A percentile compares a stretch with the other conserved stretches of the same genome.
Evolutionary conservation across 352 stramenopile species (phyloP).

Genomic region (Pilasporangium apinafurcum): DNA sequence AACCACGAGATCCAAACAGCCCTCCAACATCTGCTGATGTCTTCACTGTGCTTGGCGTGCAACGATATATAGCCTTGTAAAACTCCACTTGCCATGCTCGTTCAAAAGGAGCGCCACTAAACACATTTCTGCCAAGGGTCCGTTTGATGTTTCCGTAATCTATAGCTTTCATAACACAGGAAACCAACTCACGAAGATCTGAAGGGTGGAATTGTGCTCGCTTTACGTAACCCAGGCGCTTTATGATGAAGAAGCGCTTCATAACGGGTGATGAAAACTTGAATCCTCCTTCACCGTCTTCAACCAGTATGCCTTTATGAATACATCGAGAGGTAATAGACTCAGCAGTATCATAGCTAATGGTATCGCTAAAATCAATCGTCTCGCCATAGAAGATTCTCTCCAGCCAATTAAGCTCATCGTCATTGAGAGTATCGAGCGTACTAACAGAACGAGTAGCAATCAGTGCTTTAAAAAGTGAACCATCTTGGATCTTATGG

Average conservation of each 20-base stretch:
- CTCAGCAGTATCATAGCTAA: too few species aligned
- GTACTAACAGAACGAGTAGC: conserved; percentile 10
- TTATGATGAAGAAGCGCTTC: conserved; percentile 13
- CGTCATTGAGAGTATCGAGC: conserved; percentile 6
- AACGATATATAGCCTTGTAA: conserved; percentile 14
- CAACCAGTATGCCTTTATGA: conserved; percentile 9
- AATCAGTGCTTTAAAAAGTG: too few species aligned
- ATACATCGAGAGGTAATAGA: too few species aligned
- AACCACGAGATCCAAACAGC: too few species aligned
- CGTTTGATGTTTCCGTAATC: conserved; percentile 11
- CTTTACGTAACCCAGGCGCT: conserved; percentile 10
- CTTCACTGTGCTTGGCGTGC: conserved; percentile 7
- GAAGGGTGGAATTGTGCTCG: conserved; percentile 4
- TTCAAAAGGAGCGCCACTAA: too few species aligned
- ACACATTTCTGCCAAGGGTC: too few species aligned
- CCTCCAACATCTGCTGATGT: conserved; percentile 12
- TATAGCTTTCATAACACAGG: conserved; percentile 5
- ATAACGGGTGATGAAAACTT: too few species aligned
- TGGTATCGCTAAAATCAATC: too few species aligned
- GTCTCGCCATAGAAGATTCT: too few species aligned
- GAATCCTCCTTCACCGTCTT: conserved; percentile 1
- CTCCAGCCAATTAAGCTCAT: too few species aligned
- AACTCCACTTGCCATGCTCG: conserved; percentile 17
- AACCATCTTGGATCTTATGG: conserved; percentile 5
- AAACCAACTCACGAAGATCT: conserved; percentile 8